Conservation (phyloP, 495 filamentous ascomycete species). For the Penicillium cataractarum region DNA sequence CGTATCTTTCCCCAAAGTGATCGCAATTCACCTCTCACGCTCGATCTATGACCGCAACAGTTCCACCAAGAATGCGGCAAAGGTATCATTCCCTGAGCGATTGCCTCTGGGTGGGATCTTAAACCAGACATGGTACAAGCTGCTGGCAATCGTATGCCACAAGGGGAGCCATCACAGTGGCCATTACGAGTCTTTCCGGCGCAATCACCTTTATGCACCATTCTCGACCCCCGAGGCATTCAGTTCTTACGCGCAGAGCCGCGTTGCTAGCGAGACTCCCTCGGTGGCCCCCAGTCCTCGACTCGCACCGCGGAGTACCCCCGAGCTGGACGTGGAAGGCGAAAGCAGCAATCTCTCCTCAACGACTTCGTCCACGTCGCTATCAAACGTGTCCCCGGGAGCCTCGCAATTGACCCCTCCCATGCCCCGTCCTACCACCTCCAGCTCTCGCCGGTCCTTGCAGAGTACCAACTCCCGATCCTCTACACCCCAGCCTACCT, state of each 20-base stretch:
- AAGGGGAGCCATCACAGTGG: constrained; percentile 95
- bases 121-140: constrained; percentile 75
- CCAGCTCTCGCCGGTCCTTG: constrained; percentile 42
- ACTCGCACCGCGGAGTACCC: constrained; percentile 32
- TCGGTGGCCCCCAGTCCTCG: constrained; percentile 50
- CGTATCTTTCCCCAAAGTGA: constrained; percentile 80
- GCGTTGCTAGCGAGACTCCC: constrained; percentile 50
- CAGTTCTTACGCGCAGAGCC: constrained; percentile 68
- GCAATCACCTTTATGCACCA: constrained; percentile 76
- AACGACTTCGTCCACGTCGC: constrained; percentile 43
- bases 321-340: constrained; percentile 31
- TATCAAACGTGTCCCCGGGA: constrained; percentile 40
- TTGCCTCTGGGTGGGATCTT: constrained; percentile 80
- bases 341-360: constrained; percentile 37
- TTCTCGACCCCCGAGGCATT: constrained; percentile 82
- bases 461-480: constrained; percentile 42
- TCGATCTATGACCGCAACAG: constrained; percentile 82
- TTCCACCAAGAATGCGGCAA: constrained; percentile 91
- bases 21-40: constrained; percentile 89
- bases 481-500: constrained; percentile 31
- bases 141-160: constrained; percentile 88
- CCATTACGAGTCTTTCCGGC: constrained; percentile 94
- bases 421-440: constrained; percentile 42
- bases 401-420: constrained; percentile 36
- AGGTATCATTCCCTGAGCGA: constrained; percentile 86